Evolutionary conservation across 2,329 filamentous ascomycete genomes (phyloP).

Genomic region (Clonostachys solani): DNA sequence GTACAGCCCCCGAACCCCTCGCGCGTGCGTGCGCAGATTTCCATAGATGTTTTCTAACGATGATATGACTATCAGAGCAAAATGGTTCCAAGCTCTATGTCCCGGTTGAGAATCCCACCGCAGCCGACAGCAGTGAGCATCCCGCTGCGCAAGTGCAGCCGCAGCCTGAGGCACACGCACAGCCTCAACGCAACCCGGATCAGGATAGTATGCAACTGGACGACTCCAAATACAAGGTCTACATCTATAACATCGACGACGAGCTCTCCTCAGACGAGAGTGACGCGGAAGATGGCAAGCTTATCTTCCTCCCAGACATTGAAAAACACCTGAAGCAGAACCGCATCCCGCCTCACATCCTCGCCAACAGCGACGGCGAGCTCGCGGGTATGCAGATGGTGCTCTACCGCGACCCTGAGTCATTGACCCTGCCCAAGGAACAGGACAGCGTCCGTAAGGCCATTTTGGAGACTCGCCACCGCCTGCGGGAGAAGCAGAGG

Average conservation of each 20-base stretch:
- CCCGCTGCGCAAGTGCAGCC: not conserved
- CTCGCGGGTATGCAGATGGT: slow-evolving; percentile 69
- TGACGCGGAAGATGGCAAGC: slow-evolving; percentile 44
- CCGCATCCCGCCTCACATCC: slow-evolving; percentile 63
- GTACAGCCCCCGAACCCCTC: no score
- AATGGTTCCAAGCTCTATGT: slow-evolving; percentile 62
- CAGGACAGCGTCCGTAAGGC: slow-evolving; percentile 76
- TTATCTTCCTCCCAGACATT: slow-evolving; percentile 82
- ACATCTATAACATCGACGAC: slow-evolving; percentile 85
- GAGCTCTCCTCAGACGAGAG: slow-evolving; percentile 60
- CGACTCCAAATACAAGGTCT: slow-evolving; percentile 81
- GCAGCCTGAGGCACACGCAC: slow-evolving; percentile 4
- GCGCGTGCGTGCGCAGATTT: no score
- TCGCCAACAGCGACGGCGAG: slow-evolving; percentile 52
- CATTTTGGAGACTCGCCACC: slow-evolving; percentile 72
- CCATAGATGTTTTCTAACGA: no score
- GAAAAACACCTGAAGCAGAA: slow-evolving; percentile 72
- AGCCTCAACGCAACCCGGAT: slow-evolving; percentile 7
- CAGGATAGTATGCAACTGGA: slow-evolving; percentile 78
- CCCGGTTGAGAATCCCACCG: slow-evolving; percentile 48
- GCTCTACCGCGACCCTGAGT: slow-evolving; percentile 76
- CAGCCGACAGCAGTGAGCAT: not conserved
- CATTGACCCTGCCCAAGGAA: slow-evolving; percentile 70
- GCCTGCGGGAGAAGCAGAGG: slow-evolving; percentile 55
- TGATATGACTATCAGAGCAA: slow-evolving; percentile 39